phyloP scores from a whole-genome alignment of 306 rosid genomes.

The Abrus pulchellus region DNA sequence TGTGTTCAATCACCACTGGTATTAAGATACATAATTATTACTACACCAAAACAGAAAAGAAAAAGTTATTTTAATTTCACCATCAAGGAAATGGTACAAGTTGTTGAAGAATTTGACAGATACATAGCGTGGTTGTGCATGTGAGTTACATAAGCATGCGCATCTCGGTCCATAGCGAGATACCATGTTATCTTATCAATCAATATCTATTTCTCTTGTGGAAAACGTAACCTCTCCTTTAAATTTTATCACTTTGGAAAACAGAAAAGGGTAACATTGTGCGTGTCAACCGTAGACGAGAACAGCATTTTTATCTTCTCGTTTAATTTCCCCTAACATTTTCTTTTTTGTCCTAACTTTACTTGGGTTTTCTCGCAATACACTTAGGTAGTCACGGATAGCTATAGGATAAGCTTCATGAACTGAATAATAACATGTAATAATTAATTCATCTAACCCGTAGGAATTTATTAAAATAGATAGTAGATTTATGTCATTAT shows the following conservation, averaged over 20 bases:
- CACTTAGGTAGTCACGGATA: conserved; percentile 36
- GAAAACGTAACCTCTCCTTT: conserved; percentile 54
- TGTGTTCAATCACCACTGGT: background rate
- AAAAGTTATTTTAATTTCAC: background rate
- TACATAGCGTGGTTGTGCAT: conserved; percentile 30
- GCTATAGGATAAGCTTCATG: conserved; percentile 2
- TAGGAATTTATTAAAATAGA: conserved; percentile 41
- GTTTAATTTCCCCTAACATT: conserved; percentile 11
- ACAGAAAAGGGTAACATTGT: conserved; percentile 29
- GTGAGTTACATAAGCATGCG: conserved; percentile 42
- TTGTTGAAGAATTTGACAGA: conserved; percentile 15
- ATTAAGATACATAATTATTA: background rate
- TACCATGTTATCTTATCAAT: conserved; percentile 39
- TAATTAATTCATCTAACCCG: conserved; percentile 42
- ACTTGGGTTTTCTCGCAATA: conserved; percentile 8
- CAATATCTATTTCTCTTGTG: conserved; percentile 29
- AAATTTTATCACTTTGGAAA: conserved; percentile 17
- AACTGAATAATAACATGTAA: conserved; percentile 39
- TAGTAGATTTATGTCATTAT: conserved; percentile 51
- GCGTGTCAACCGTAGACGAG: conserved; percentile 31
- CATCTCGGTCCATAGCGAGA: background rate
- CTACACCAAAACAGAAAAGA: background rate
- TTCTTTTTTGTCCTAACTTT: background rate
- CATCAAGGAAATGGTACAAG: background rate
- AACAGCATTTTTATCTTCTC: background rate